Evolutionary conservation across 352 stramenopile genomes (phyloP).

Genomic region (Thalassiosira mediterranea): DNA sequence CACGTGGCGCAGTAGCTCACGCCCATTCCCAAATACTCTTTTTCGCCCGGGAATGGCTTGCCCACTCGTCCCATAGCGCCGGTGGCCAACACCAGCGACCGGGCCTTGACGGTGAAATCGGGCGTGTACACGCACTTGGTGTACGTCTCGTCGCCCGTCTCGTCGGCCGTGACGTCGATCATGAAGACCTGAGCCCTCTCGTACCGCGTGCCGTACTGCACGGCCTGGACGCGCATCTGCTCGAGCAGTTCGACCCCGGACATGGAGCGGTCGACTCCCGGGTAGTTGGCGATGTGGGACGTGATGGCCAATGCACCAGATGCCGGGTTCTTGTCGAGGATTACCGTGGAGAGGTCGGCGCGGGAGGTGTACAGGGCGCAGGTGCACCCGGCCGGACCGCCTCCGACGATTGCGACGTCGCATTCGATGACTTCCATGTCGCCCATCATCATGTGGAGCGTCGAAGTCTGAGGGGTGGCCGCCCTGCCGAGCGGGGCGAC

Average conservation of each 20-base stretch:
- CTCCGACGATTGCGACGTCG: conserved; percentile 67
- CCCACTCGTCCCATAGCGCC: conserved; percentile 61
- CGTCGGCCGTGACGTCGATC: conserved; percentile 51
- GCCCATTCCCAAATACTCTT: conserved; percentile 61
- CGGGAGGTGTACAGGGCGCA: conserved; percentile 69
- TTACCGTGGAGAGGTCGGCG: conserved; percentile 58
- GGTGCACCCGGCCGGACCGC: conserved; percentile 65
- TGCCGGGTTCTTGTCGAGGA: conserved; percentile 67
- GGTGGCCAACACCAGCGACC: conserved; percentile 62
- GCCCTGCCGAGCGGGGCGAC: too few relatives aligned
- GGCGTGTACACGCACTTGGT: conserved; percentile 68
- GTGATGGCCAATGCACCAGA: conserved; percentile 66
- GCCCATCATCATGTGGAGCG: too few relatives aligned
- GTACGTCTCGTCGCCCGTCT: conserved; percentile 26
- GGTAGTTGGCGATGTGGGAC: conserved; percentile 73
- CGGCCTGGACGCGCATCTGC: conserved; percentile 64
- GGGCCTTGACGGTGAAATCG: conserved; percentile 57
- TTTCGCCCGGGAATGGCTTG: conserved; percentile 63
- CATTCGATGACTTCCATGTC: conserved; percentile 59
- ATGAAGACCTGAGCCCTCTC: conserved; percentile 61
- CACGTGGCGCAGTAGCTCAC: conserved; percentile 76
- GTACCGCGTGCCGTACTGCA: conserved; percentile 61
- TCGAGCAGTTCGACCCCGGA: conserved; percentile 55
- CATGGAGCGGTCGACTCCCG: conserved; percentile 62
- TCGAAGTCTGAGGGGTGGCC: too few relatives aligned